phyloP scores from a whole-genome alignment of 352 stramenopile species.

The Phytophthora nicotianae region DNA sequence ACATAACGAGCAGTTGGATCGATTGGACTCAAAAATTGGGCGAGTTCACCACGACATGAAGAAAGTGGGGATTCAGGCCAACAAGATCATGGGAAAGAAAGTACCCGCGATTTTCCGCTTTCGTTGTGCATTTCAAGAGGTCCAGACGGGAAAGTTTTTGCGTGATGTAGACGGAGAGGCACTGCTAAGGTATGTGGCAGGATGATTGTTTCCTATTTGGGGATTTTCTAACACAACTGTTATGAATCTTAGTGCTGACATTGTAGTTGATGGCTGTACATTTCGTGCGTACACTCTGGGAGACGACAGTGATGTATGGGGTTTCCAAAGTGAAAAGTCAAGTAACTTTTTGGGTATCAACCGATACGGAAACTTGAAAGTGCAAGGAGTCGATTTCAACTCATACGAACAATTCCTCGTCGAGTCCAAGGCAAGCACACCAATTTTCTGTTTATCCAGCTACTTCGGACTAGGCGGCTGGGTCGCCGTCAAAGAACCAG shows the following conservation, averaged over 20 bases:
- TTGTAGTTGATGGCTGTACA: slow-evolving; percentile 61
- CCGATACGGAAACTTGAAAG: slow-evolving; percentile 68
- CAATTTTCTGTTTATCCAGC: slow-evolving; percentile 70
- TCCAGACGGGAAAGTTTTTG: slow-evolving; percentile 55
- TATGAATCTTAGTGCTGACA: slow-evolving; percentile 50
- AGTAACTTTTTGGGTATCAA: slow-evolving; percentile 77
- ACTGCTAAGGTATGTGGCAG: slow-evolving; percentile 49
- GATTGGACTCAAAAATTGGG: slow-evolving; percentile 68
- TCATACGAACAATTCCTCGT: slow-evolving; percentile 85
- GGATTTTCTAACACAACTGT: background rate
- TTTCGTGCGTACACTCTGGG: slow-evolving; percentile 79
- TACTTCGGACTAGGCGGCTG: slow-evolving; percentile 79
- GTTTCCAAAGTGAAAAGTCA: slow-evolving; percentile 75
- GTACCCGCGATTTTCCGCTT: slow-evolving; percentile 56
- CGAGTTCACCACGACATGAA: slow-evolving; percentile 74
- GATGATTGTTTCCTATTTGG: background rate
- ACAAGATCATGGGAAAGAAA: slow-evolving; percentile 49
- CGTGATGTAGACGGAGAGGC: slow-evolving; percentile 64
- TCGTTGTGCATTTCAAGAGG: slow-evolving; percentile 77
- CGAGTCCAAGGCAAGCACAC: slow-evolving; percentile 52
- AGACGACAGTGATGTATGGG: slow-evolving; percentile 81
- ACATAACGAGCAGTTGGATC: slow-evolving; percentile 69
- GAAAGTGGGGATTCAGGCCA: slow-evolving; percentile 65
- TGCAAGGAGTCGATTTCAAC: slow-evolving; percentile 59
- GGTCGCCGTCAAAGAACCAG: slow-evolving; percentile 36